Evolutionary conservation across 129 eudicot species (phyloP), one percentile per base, ranked within the genome.

Genomic region (Cynara cardunculus): DNA sequence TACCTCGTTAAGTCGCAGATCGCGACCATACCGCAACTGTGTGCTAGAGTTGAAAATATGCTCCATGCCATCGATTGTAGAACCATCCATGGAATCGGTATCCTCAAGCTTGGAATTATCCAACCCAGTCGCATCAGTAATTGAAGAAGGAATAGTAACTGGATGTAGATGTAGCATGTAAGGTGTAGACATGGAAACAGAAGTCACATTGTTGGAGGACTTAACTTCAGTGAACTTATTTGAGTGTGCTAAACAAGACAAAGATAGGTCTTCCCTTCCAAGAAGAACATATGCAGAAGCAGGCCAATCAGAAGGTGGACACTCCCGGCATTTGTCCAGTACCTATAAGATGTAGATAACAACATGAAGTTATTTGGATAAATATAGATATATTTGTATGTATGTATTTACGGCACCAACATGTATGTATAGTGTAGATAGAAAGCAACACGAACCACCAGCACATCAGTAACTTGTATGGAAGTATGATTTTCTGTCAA

Each of bases 241-340:
- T 24, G 89, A 77, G 79, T 89, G 83, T 53, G 91, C 61, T 69
- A 80, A 84, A 86, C 89, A 84, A 14, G 89, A 89, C 84, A 90
- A 90, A 31, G 98, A 93, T 65, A 96, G 84, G 84, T 96, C 99
- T 91, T 96, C 99, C 56, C 99, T 90, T 27, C 99, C 98, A 87
- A 96, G 97, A 82, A 96, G 99, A 82, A 91, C 92, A 89, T 92
- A 96, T 6, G 97, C 99, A 81, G 97, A 93, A 61, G 91, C 93
- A 78, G 99, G 99, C 99, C 99, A 92, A 85, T 89, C 93, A 5
- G 89, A 84, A 22, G 99, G 97, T 81, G 99, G 99, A 78, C 91
- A 89, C 69, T 96, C 99, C 30, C 99, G 97, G 69, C 99, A 96
- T 87, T 84, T 96, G 85, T 89, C 95, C 86, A 96, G 71, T 74